These are phyloP conservation scores for Mucor ambiguus DNA, from an alignment of 371 early-diverging fungal genomes.

Conservation along the genomic window DNA sequence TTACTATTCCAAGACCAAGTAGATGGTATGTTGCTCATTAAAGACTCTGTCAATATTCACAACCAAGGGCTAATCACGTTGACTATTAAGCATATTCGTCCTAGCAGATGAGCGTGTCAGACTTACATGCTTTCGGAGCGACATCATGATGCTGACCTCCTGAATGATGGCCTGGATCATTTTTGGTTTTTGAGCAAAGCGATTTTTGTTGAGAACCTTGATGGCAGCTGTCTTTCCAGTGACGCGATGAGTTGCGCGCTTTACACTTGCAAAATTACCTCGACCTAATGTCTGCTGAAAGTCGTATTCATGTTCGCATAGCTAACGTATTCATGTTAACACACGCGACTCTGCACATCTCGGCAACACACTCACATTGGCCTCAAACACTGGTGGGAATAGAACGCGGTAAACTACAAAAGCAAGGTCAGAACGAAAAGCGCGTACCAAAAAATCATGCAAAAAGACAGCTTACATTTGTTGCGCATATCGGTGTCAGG, in stretches of 20 bases:
- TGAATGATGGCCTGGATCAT: conserved; percentile 61
- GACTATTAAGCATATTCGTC: not conserved
- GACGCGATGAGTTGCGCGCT: conserved; percentile 45
- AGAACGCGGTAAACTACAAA: conserved; percentile 28
- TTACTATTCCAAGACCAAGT: conserved; percentile 25
- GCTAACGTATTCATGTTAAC: conserved; percentile 24
- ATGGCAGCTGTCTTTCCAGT: conserved; percentile 60
- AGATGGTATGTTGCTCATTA: conserved; percentile 16
- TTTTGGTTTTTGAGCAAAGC: conserved; percentile 49
- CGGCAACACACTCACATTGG: conserved; percentile 19
- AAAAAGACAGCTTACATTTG: conserved; percentile 34
- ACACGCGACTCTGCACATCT: not conserved
- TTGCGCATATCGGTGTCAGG: conserved; percentile 27
- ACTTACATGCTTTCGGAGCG: conserved; percentile 67
- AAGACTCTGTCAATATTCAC: conserved; percentile 14
- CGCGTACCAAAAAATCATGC: conserved; percentile 15
- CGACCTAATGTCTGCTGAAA: conserved; percentile 50
- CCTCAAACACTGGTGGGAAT: conserved; percentile 27
- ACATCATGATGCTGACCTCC: conserved; percentile 76
- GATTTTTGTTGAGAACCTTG: conserved; percentile 64
- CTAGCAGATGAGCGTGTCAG: not conserved
- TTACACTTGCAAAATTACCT: conserved; percentile 74
- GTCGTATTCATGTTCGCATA: conserved; percentile 60
- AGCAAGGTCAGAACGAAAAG: conserved; percentile 14
- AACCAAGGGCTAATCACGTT: conserved; percentile 20